Evolutionary conservation across 306 rosid genomes (phyloP), one percentile per base, ranked within the genome.

Genomic region (Geum urbanum): DNA sequence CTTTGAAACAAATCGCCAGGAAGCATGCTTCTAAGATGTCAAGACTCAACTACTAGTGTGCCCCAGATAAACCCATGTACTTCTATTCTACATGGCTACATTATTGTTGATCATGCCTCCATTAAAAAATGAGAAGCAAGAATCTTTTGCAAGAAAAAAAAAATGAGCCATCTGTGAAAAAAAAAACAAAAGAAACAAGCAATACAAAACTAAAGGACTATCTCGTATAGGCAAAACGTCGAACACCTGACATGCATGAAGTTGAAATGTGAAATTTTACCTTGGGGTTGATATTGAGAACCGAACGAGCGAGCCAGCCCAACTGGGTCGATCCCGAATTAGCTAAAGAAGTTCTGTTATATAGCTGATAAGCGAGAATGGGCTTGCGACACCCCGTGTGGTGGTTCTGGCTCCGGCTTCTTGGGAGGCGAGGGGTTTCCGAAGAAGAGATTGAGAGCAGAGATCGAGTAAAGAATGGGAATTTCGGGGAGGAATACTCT

Each of bases 291-390:
- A 78, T 74, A 12, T 77, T 78, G 72, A 11, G 71, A 9, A 77
- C 73, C 39, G 81, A 78, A 69, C 78, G 73, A 71, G 13, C 71
- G 76, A 18, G 71, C 72, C 53, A 70, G 24, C 37, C 78, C 79
- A 55, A 78, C 64, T 13, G 65, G 78, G 71, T 76, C 78, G 19
- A 84, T 48, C 65, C 79, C 75, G n/a, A n/a, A 56, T 48, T 77
- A 75, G 52, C 60, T 24, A 43, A 67, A 74, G 74, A 77, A 80
- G n/a, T 74, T 9, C 69, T 20, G 60, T 74, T 76, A 24, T 24
- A 24, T 24, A 24, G 27, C 74, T 74, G 69, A 15, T 71, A 63
- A 55, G 78, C 76, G 3, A 62, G 80, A 27, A 74, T 71, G 27
- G 57, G 77, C 55, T 27, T 48, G 50, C 64, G 78, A 71, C 53